These are phyloP conservation scores for Pulveroboletus sp. DNA, from an alignment of 768 basidiomycete genomes.

Conservation along the genomic window DNA sequence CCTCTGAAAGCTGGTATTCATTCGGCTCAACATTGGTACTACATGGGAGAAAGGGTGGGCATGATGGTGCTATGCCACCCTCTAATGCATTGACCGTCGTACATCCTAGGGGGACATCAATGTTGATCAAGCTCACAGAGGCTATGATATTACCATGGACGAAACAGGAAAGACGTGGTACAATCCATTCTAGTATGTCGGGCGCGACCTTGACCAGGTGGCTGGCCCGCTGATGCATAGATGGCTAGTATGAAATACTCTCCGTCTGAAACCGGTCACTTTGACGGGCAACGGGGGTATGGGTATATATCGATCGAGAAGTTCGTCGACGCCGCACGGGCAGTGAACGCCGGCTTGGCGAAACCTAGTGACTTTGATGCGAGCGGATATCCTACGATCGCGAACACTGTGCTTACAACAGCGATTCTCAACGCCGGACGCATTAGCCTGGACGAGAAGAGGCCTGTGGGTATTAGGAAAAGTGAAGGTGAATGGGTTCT, in stretches of 20 bases:
- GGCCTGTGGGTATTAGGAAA: conserved; percentile 74
- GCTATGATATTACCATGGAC: conserved; percentile 86
- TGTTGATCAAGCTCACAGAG: conserved; percentile 91
- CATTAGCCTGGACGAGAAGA: conserved; percentile 84
- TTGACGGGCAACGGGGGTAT: conserved; percentile 92
- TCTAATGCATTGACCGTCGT: neutral
- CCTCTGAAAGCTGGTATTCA: conserved; percentile 87
- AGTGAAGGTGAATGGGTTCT: conserved; percentile 61
- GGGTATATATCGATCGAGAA: conserved; percentile 90
- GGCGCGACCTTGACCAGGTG: neutral
- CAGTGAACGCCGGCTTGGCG: conserved; percentile 66
- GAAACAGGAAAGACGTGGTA: conserved; percentile 80
- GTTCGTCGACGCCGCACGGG: conserved; percentile 79
- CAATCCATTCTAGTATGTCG: conserved; percentile 85
- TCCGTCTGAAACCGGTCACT: conserved; percentile 85
- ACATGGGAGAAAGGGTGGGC: conserved; percentile 84
- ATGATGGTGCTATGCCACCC: neutral
- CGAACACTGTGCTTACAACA: conserved; percentile 82
- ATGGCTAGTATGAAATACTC: conserved; percentile 84
- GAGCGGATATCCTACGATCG: conserved; percentile 81
- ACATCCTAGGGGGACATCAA: conserved; percentile 74
- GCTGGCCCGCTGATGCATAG: conserved; percentile 6
- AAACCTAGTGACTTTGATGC: conserved; percentile 71
- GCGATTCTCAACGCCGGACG: conserved; percentile 89
- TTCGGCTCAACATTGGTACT: conserved; percentile 90